Percentiles rank a stretch among this genome's conserved stretches.
Conservation (phyloP, 805 yeast species). For the Blastobotrys chiropterorum region DNA sequence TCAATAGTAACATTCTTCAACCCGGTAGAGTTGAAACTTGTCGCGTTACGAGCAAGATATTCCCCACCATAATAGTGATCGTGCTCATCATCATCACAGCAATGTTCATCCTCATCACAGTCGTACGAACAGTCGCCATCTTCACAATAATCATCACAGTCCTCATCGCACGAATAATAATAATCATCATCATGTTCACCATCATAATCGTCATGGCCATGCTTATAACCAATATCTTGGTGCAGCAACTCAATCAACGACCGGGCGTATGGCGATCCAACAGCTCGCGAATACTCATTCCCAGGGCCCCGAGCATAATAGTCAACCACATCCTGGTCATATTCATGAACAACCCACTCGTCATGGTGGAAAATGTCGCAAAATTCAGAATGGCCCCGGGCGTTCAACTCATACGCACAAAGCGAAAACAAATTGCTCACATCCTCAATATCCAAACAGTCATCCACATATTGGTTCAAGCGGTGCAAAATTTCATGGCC, state of each 20-base stretch:
- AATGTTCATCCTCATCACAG: background rate
- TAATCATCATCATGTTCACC: background rate
- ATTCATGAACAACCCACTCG: conserved; percentile 40
- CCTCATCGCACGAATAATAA: background rate
- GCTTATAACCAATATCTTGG: conserved; percentile 16
- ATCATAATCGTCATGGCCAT: background rate
- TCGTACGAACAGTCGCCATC: too few relatives aligned
- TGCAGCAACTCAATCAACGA: conserved; percentile 44
- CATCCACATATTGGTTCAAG: conserved; percentile 19
- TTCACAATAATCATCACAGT: background rate
- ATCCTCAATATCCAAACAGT: conserved; percentile 35
- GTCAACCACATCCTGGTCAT: conserved; percentile 37
- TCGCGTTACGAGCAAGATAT: background rate
- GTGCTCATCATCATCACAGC: background rate
- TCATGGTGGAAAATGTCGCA: conserved; percentile 41
- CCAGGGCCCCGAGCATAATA: conserved; percentile 49
- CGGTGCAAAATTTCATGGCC: conserved; percentile 17
- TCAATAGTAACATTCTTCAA: background rate
- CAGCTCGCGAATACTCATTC: conserved; percentile 33
- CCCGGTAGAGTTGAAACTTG: background rate
- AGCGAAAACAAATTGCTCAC: conserved; percentile 37
- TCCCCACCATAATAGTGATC: background rate
- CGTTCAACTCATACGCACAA: conserved; percentile 48
- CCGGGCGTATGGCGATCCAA: conserved; percentile 44
- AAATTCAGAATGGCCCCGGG: conserved; percentile 32